Conservation (phyloP, 495 filamentous ascomycete species). For the Aspergillus cristatus region DNA sequence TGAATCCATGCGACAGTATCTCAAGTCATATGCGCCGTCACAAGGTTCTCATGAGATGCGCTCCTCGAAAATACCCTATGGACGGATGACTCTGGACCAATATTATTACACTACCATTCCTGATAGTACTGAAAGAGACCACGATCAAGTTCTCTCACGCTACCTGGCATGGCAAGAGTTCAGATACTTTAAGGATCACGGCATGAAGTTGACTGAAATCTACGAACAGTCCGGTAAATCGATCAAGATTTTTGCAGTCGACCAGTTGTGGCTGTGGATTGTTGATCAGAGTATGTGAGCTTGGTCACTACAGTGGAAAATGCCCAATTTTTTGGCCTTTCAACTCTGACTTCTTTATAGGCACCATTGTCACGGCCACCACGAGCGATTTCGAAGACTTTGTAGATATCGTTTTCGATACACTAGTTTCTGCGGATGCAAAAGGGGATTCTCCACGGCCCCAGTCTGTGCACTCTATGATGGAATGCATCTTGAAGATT, state of each 20-base stretch:
- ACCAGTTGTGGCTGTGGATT: constrained; percentile 15
- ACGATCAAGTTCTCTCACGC: constrained; percentile 14
- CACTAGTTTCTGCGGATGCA: background rate
- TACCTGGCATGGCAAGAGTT: constrained; percentile 1
- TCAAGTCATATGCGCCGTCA: too few relatives aligned
- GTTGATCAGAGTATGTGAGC: constrained; percentile 6
- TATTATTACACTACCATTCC: constrained; percentile 19
- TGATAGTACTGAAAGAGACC: constrained; percentile 14
- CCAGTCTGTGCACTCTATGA: background rate
- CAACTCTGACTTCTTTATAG: background rate
- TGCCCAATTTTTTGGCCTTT: background rate
- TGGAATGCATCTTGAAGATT: constrained; percentile 2
- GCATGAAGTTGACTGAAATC: too few relatives aligned
- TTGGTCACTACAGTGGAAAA: too few relatives aligned
- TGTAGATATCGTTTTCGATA: constrained; percentile 2
- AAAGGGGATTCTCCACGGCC: background rate
- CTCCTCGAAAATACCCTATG: background rate
- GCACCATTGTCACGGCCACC: constrained; percentile 8
- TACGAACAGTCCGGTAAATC: too few relatives aligned
- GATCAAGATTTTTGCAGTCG: constrained; percentile 6
- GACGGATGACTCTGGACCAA: constrained; percentile 20
- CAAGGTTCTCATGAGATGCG: background rate
- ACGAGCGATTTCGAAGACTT: constrained; percentile 4
- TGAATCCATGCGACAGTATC: too few relatives aligned
- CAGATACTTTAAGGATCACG: too few relatives aligned